Percentiles rank a stretch among this genome's conserved stretches.
These are phyloP conservation scores for Rauvolfia tetraphylla DNA, from an alignment of 257 asterid species.

Conservation along the genomic window DNA sequence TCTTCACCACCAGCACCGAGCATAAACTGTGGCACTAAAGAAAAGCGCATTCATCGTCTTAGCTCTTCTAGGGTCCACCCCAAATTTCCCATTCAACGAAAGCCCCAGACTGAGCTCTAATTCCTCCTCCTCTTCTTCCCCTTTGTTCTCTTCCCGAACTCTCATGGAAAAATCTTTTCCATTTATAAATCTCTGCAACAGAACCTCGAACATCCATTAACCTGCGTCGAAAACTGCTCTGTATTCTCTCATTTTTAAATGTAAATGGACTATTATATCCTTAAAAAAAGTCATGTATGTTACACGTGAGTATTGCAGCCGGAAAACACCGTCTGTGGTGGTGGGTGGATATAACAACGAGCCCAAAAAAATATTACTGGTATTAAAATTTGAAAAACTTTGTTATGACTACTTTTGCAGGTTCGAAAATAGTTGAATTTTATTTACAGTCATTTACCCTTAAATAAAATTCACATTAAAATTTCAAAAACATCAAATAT, in stretches of 20 bases:
- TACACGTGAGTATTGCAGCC: no score
- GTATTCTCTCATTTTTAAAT: constrained; percentile 26
- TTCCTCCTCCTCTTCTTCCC: constrained; percentile 28
- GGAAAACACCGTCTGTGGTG: no score
- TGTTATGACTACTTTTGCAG: no score
- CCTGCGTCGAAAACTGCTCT: constrained; percentile 17
- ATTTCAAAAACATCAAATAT: no score
- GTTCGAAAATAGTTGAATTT: no score
- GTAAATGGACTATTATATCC: no score
- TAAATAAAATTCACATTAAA: no score
- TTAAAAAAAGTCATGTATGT: no score
- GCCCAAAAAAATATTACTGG: no score
- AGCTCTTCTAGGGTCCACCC: constrained; percentile 59
- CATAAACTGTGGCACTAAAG: constrained; percentile 39
- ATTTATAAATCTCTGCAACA: constrained; percentile 23
- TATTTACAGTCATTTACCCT: no score
- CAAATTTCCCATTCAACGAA: constrained; percentile 73
- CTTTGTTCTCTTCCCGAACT: neutral
- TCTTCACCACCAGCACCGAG: constrained; percentile 24
- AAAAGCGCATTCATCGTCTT: constrained; percentile 32
- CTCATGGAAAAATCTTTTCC: constrained; percentile 7
- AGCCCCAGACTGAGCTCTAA: constrained; percentile 73
- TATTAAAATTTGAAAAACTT: no score
- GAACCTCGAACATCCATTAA: constrained; percentile 38
- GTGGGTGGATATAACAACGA: no score